Evolutionary conservation across 2,329 filamentous ascomycete genomes (phyloP).

Genomic region (Ophiostoma tasmaniense): DNA sequence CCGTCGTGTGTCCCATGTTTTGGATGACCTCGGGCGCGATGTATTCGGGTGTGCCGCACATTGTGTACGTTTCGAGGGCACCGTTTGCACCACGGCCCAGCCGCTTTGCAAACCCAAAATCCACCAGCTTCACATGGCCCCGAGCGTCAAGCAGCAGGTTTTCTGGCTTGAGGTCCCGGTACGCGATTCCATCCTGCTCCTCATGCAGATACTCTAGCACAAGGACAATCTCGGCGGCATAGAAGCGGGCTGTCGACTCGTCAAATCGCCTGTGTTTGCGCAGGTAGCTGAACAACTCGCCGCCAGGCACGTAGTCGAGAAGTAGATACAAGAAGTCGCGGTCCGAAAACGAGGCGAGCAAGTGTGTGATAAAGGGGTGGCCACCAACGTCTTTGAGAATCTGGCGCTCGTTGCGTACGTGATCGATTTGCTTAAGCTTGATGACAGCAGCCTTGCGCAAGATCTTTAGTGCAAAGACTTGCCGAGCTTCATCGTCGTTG

Average conservation of each 20-base stretch:
- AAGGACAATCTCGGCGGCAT: slow-evolving; percentile 74
- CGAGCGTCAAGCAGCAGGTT: slow-evolving; percentile 70
- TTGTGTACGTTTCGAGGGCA: slow-evolving; percentile 61
- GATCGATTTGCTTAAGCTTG: slow-evolving; percentile 76
- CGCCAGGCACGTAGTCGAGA: slow-evolving; percentile 74
- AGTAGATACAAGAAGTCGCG: slow-evolving; percentile 72
- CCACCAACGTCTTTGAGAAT: slow-evolving; percentile 70
- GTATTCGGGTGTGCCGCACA: slow-evolving; percentile 78
- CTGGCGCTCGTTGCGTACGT: slow-evolving; percentile 74
- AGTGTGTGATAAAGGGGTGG: slow-evolving; percentile 74
- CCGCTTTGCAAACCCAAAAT: slow-evolving; percentile 79
- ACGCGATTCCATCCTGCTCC: slow-evolving; percentile 66
- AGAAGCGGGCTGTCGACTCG: slow-evolving; percentile 70
- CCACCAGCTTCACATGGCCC: slow-evolving; percentile 73
- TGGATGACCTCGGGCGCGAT: slow-evolving; percentile 78
- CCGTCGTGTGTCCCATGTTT: slow-evolving; percentile 66
- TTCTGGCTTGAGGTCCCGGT: slow-evolving; percentile 75
- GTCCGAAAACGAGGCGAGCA: slow-evolving; percentile 73
- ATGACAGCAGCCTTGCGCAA: slow-evolving; percentile 66
- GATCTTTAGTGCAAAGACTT: slow-evolving; percentile 77
- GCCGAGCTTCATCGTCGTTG: slow-evolving; percentile 44
- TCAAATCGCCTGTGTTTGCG: slow-evolving; percentile 71
- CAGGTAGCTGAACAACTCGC: slow-evolving; percentile 77
- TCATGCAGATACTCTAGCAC: slow-evolving; percentile 77
- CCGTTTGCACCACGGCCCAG: slow-evolving; percentile 45